phyloP scores from a whole-genome alignment of 2,329 filamentous ascomycete species.

The Zasmidium angulare region DNA sequence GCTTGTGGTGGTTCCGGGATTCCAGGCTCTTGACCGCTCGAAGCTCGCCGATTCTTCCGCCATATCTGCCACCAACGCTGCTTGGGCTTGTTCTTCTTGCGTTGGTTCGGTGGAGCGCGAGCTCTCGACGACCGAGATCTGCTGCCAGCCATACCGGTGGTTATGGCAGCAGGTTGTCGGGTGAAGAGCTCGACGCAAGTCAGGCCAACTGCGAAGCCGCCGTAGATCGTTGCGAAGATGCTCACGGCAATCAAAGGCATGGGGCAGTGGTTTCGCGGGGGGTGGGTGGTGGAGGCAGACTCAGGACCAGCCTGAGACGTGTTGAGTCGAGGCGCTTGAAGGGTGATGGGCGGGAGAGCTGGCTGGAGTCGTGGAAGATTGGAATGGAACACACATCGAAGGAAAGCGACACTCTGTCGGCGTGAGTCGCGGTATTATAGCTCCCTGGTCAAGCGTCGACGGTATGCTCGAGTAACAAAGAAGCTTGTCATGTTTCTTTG shows the following conservation, averaged over 20 bases:
- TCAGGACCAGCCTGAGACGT: neutral
- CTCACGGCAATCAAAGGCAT: neutral
- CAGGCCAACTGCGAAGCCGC: neutral
- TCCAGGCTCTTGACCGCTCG: neutral
- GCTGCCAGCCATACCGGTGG: neutral
- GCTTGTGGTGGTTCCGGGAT: neutral
- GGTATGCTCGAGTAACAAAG: neutral
- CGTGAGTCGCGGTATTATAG: neutral
- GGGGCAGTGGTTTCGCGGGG: neutral
- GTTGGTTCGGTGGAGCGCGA: neutral
- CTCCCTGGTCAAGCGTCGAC: neutral
- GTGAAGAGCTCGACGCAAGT: neutral
- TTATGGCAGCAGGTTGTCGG: neutral
- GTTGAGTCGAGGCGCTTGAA: neutral
- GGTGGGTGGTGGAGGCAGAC: neutral
- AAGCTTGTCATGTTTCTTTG: neutral
- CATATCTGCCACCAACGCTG: neutral
- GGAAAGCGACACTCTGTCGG: neutral
- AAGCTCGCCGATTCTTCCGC: neutral
- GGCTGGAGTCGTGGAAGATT: neutral
- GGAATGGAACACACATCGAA: neutral
- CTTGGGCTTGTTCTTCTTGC: neutral
- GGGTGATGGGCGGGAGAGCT: neutral
- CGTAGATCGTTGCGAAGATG: neutral
- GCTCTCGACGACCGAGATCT: neutral